These are phyloP conservation scores for Fraxinus pennsylvanica DNA, from an alignment of 257 asterid genomes.

Conservation along the genomic window DNA sequence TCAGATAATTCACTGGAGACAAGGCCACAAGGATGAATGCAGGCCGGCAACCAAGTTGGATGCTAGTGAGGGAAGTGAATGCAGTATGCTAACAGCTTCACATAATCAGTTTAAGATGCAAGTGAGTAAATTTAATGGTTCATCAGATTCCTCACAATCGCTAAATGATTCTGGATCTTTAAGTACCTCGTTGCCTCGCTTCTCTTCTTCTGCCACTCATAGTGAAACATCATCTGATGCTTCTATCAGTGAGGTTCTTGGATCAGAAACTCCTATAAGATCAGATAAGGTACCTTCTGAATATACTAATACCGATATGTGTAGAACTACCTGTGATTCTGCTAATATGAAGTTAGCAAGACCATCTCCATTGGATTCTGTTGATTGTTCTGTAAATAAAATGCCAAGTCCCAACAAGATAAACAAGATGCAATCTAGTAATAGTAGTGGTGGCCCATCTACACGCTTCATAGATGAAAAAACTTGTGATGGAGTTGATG, in stretches of 20 bases:
- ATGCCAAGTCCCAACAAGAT: slow-evolving; percentile 26
- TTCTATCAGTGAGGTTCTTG: slow-evolving; percentile 33
- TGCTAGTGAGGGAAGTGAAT: slow-evolving; percentile 34
- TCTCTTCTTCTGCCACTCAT: slow-evolving; percentile 39
- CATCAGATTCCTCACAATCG: slow-evolving; percentile 33
- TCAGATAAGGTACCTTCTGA: slow-evolving; percentile 32
- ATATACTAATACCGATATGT: slow-evolving; percentile 25
- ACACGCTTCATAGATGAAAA: slow-evolving; percentile 30
- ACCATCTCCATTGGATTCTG: slow-evolving; percentile 6
- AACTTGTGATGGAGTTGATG: slow-evolving; percentile 31
- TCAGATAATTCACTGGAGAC: slow-evolving; percentile 97
- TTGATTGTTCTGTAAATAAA: slow-evolving; percentile 26
- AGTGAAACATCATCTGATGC: slow-evolving; percentile 44
- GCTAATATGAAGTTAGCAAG: slow-evolving; percentile 30
- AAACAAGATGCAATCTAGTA: slow-evolving; percentile 26
- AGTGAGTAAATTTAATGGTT: slow-evolving; percentile 29
- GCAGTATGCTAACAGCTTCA: slow-evolving; percentile 26
- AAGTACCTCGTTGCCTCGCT: slow-evolving; percentile 37
- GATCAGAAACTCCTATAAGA: slow-evolving; percentile 30
- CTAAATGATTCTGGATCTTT: slow-evolving; percentile 39
- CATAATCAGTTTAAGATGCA: slow-evolving; percentile 27
- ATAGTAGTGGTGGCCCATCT: slow-evolving; percentile 30
- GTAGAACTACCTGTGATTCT: slow-evolving; percentile 29
- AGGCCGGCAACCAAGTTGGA: slow-evolving; percentile 41
- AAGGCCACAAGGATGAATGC: slow-evolving; percentile 87